Evolutionary conservation across 208 protist genomes (phyloP), one percentile per base, ranked within the genome.

Genomic region (Entamoeba nuttalli): DNA sequence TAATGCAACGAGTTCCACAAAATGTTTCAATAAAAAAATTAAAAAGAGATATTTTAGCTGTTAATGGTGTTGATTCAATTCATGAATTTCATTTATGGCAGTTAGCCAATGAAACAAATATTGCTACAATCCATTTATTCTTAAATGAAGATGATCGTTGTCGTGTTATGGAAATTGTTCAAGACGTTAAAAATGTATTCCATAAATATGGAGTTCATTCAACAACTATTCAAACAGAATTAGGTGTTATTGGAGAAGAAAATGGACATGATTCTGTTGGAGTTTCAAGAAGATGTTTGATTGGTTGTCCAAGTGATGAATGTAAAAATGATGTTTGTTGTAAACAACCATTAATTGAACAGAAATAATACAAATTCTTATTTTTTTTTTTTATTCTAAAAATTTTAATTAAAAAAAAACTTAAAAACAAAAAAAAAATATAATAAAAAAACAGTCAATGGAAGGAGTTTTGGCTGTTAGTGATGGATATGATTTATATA

Each of bases 51-150:
- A 93, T 97, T 0, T 55, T 95, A 17, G 51, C 95, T 14, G 73
- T 97, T 14, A 55, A 95, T 2, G 96, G 96, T 44, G 95, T 98
- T 4, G 17, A 96, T 14, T 94, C 25, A 35, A 51, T 97, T 5
- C 97, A 98, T 93, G 97, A 97, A n/a, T 84, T 98, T 4, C 97
- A 98, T 53, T 95, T 97, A n/a, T 98, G 97, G 97, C 96, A 98
- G 95, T 94, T 98, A 2, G 95, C 96, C 30, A 95, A 96, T 30
- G 95, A 95, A 21, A 97, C 94, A 15, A 73, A 96, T 1, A 96
- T 98, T 51, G 93, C 94, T n/a, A 95, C 96, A 21, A 94, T 97
- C 0, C 97, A 98, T 51, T 95, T 98, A 17, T 69, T 95, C 9
- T 52, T 96, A 4, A 69, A 53, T 48, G 62, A 96, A 48, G 94